These are phyloP conservation scores for Lactarius indigo DNA, from an alignment of 768 basidiomycete species.

Conservation along the genomic window DNA sequence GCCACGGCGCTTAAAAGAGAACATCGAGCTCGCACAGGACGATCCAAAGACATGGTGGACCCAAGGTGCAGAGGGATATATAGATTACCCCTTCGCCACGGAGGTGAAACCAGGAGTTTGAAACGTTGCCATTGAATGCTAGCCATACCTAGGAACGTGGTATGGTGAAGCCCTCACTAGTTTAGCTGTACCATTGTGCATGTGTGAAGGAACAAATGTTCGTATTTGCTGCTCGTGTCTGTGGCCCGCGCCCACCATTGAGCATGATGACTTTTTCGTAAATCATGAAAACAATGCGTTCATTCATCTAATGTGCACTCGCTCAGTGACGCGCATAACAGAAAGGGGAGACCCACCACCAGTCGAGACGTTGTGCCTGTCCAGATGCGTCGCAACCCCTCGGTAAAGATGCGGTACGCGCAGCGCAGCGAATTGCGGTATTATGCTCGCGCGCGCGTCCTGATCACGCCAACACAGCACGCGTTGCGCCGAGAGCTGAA, in stretches of 20 bases:
- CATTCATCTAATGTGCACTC: conserved; percentile 63
- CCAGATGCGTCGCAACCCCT: conserved; percentile 93
- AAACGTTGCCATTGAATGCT: not conserved
- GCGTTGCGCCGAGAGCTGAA: too few species aligned
- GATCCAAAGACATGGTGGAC: not conserved
- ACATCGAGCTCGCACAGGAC: not conserved
- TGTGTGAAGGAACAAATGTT: not conserved
- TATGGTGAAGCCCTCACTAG: not conserved
- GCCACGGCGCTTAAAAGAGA: conserved; percentile 13
- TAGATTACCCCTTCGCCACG: conserved; percentile 22
- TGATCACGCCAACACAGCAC: conserved; percentile 66
- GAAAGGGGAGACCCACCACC: conserved; percentile 52
- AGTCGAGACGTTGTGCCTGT: conserved; percentile 91
- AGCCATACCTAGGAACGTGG: not conserved
- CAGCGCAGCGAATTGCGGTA: conserved; percentile 97
- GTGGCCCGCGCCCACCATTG: conserved; percentile 36
- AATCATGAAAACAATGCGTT: conserved; percentile 84
- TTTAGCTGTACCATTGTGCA: too few species aligned
- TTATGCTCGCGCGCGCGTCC: conserved; percentile 81
- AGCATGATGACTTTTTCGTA: conserved; percentile 77
- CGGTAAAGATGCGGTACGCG: conserved; percentile 88
- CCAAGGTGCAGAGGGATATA: conserved; percentile 17
- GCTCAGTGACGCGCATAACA: not conserved
- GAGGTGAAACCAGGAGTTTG: not conserved
- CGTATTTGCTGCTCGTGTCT: not conserved